Conservation (phyloP, 2,329 filamentous ascomycete species). For the Microcyclosporella mali region DNA sequence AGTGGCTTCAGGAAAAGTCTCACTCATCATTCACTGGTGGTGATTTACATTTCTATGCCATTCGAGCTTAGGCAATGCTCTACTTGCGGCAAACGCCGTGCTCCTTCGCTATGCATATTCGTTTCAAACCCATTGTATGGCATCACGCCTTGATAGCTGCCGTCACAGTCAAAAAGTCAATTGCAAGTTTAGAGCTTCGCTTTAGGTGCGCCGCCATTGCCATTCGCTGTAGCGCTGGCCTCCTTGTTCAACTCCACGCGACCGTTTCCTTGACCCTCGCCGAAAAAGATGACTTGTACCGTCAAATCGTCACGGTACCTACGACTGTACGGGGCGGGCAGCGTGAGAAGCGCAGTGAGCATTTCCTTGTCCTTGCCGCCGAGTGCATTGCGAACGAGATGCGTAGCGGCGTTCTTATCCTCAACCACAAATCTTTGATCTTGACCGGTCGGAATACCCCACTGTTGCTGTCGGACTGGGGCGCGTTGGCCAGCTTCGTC, state of each 20-base stretch:
- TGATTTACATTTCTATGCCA: too few species aligned
- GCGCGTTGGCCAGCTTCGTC: slow-evolving; percentile 65
- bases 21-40: too few species aligned
- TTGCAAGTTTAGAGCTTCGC: slow-evolving; percentile 24
- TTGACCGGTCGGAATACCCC: slow-evolving; percentile 69
- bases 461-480: slow-evolving; percentile 84
- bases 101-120: too few species aligned
- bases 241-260: slow-evolving; percentile 79
- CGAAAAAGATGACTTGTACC: slow-evolving; percentile 98
- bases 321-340: slow-evolving; percentile 85
- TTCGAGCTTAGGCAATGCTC: too few species aligned
- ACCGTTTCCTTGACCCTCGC: slow-evolving; percentile 68
- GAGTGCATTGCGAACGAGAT: slow-evolving; percentile 89
- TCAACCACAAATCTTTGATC: slow-evolving; percentile 84
- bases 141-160: too few species aligned
- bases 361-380: slow-evolving; percentile 91
- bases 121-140: too few species aligned
- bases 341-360: slow-evolving; percentile 81
- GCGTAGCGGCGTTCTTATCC: slow-evolving; percentile 93
- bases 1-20: too few species aligned
- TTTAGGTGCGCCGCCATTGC: slow-evolving; percentile 19
- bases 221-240: slow-evolving; percentile 57
- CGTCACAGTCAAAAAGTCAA: not conserved
- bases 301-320: slow-evolving; percentile 93
- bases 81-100: too few species aligned